Evolutionary conservation across 2,329 filamentous ascomycete species (phyloP), one percentile per base, ranked within the genome.

Genomic region (Sclerotinia glacialis): DNA sequence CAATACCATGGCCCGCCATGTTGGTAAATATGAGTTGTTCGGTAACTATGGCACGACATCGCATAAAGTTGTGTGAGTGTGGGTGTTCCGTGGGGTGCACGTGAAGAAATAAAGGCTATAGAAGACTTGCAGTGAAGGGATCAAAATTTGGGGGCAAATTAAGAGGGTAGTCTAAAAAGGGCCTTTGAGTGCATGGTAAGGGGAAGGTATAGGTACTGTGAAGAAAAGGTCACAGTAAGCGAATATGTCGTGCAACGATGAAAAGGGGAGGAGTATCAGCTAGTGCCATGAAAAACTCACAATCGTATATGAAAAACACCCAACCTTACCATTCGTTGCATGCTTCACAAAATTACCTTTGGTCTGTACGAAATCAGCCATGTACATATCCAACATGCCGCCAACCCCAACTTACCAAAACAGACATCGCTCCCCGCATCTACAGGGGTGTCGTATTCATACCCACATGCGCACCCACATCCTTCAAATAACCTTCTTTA

Each of bases 241-340:
- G 56, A 60, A 37, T 34, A 5, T 37, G 11, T 49, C 21, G 53
- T 55, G 53, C 12, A 55, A 55, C 53, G 34, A 60, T 49, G 12
- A 47, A 60, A 60, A 49, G 56, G 56, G 44, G 56, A 47, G 42
- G n/a, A 47, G 5, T 3, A n/a, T 55, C 12, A 40, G 34, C 34
- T 14, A 40, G 21, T 40, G 31, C 11, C 5, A 55, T 40, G n/a
- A 16, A 21, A 6, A 40, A n/a, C 11, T 23, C 12, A n/a, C 21
- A 3, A 40, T 40, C 21, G 34, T 14, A 55, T 40, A n/a, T 31
- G 9, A 4, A 31, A 31, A 52, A 21, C 14, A 28, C 40, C 5
- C 6, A 31, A 31, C 26, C 6, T 31, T 31, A 28, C 49, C 26
- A 16, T 18, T 18, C 18, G 9, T 21, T 8, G 5, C 26, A 52